These are phyloP conservation scores for Fusarium sp. DNA, from an alignment of 2,329 filamentous ascomycete species.

Conservation along the genomic window DNA sequence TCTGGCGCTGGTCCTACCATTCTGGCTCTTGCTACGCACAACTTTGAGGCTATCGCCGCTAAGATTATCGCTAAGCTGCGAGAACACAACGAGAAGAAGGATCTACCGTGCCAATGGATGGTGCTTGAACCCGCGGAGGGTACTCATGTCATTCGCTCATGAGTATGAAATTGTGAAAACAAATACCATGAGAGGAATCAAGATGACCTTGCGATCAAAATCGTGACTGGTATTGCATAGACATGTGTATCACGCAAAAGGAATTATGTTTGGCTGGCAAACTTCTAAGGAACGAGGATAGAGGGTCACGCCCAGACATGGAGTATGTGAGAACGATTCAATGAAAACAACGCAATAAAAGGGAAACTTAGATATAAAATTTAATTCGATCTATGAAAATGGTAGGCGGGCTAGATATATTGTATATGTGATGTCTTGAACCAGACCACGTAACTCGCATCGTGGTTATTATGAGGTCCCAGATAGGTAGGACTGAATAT, in stretches of 20 bases:
- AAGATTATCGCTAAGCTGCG: constrained; percentile 81
- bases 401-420: no score
- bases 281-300: background rate
- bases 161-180: background rate
- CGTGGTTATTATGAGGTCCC: background rate
- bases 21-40: constrained; percentile 86
- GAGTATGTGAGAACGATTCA: background rate
- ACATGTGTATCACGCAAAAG: background rate
- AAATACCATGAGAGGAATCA: background rate
- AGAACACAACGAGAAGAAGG: constrained; percentile 63
- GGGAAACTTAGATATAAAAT: background rate
- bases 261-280: background rate
- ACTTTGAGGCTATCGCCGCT: constrained; percentile 87
- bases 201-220: background rate
- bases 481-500: no score
- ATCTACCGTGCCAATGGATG: constrained; percentile 86
- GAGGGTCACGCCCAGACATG: background rate
- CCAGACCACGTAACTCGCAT: background rate
- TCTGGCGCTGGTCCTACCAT: constrained; percentile 97
- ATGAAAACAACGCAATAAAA: constrained; percentile 5
- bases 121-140: constrained; percentile 89
- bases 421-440: background rate
- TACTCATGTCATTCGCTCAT: constrained; percentile 56
- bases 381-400: background rate
- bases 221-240: background rate